Evolutionary conservation across 768 basidiomycete genomes (phyloP), one percentile per base, ranked within the genome.

Genomic region (Sistotremastrum suecicum): DNA sequence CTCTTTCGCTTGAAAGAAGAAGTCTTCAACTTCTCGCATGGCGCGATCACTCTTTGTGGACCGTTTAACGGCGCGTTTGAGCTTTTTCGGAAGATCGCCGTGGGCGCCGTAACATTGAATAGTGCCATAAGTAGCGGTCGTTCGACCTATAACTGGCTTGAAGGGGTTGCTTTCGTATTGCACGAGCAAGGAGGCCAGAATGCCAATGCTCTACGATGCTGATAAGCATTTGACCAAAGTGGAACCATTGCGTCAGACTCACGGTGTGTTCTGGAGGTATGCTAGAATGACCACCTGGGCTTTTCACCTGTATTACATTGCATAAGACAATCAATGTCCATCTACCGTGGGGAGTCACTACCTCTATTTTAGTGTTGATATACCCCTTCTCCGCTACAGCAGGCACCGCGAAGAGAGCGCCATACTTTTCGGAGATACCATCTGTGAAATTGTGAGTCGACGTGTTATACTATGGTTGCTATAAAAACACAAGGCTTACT

Each of bases 231-330:
- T 20, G 39, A 30, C 7, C 3, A 39, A 41, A 30, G 20, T 20
- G 20, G 20, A 5, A 32, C 3, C 2, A 39, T 12, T 6, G 30
- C 30, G 5, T 33, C 48, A 20, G 2, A 51, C 68, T 52, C 56
- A 76, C 83, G 2, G 89, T 94, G 52, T 95, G 88, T 2, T 63
- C 54, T 10, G 84, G 86, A 10, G 91, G 91, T 9, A 89, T 64
- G 53, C 81, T 84, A 0, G 88, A 90, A 60, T 92, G 91, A 0
- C 90, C 90, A 4, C 90, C 89, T 0, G 78, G 67, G 0, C 80
- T 66, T 9, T 70, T 62, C 5, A 91, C 76, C 46, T 78, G 71
- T n/a, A 89, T 66, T 35, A 20, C 20, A 1, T 20, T 2, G 2
- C 2, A 20, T 20, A 1, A 20, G 20, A 20, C 20, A 20, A 20